phyloP scores from a whole-genome alignment of 2,329 filamentous ascomycete species.

The Ceratocystis smalleyi region DNA sequence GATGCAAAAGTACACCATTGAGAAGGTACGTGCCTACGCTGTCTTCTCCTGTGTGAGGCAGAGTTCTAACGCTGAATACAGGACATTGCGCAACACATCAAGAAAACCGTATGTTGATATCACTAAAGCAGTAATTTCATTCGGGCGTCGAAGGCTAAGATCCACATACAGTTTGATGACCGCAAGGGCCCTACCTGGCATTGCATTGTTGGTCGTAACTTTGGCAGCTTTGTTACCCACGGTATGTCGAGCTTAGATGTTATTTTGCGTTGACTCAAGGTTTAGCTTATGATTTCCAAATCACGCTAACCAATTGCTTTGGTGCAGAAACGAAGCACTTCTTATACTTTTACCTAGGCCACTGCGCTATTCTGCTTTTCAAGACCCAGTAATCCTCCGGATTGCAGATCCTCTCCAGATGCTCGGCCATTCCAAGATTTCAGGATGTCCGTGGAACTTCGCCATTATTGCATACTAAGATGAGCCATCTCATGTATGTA shows the following conservation, averaged over 20 bases:
- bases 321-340: constrained; percentile 90
- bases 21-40: constrained; percentile 33
- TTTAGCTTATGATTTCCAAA: neutral
- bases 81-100: constrained; percentile 94
- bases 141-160: neutral
- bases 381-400: constrained; percentile 69
- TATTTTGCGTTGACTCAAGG: neutral
- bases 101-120: constrained; percentile 55
- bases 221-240: constrained; percentile 97
- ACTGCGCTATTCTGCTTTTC: constrained; percentile 95
- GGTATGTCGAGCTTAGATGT: constrained; percentile 40
- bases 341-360: constrained; percentile 98
- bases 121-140: neutral
- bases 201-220: constrained; percentile 96
- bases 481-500: no score
- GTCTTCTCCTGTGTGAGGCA: neutral
- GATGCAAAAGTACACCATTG: constrained; percentile 47
- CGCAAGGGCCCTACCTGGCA: constrained; percentile 98
- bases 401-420: neutral
- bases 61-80: constrained; percentile 25
- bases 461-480: no score
- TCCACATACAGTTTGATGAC: constrained; percentile 61
- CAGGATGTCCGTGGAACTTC: neutral
- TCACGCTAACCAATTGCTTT: neutral
- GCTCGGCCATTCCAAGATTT: neutral